phyloP scores from a whole-genome alignment of 495 filamentous ascomycete genomes.

The Aspergillus cristatus region DNA sequence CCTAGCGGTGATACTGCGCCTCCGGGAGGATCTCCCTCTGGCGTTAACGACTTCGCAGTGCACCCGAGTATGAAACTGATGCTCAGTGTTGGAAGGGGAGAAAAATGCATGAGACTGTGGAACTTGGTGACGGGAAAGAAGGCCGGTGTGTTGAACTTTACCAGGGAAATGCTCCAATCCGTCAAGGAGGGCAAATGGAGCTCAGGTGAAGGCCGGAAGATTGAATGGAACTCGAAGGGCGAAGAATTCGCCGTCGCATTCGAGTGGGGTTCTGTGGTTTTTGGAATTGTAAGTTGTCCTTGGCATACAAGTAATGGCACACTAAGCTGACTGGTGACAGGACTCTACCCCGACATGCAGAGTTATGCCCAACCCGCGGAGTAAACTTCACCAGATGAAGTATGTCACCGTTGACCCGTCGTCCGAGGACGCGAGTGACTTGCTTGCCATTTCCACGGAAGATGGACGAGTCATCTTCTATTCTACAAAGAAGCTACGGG shows the following conservation, averaged over 20 bases:
- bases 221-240: conserved; percentile 65
- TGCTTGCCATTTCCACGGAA: conserved; percentile 81
- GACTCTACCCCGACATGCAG: conserved; percentile 72
- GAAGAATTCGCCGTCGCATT: conserved; percentile 86
- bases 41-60: conserved; percentile 89
- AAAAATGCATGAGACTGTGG: conserved; percentile 88
- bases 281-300: conserved; percentile 56
- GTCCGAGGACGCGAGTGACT: conserved; percentile 32
- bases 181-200: conserved; percentile 68
- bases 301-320: not conserved
- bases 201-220: conserved; percentile 72
- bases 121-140: conserved; percentile 96
- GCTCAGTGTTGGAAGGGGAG: conserved; percentile 80
- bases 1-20: conserved; percentile 87
- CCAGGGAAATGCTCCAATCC: conserved; percentile 52
- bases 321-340: conserved; percentile 12
- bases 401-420: conserved; percentile 49
- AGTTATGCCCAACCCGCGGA: conserved; percentile 55
- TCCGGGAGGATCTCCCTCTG: conserved; percentile 72
- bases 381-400: conserved; percentile 72
- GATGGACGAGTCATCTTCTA: conserved; percentile 87
- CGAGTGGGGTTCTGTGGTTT: conserved; percentile 76
- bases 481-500: conserved; percentile 43
- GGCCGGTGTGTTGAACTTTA: conserved; percentile 82
- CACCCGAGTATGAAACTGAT: conserved; percentile 96